Evolutionary conservation across 768 basidiomycete species (phyloP).

Genomic region (Termitomyces sp.): DNA sequence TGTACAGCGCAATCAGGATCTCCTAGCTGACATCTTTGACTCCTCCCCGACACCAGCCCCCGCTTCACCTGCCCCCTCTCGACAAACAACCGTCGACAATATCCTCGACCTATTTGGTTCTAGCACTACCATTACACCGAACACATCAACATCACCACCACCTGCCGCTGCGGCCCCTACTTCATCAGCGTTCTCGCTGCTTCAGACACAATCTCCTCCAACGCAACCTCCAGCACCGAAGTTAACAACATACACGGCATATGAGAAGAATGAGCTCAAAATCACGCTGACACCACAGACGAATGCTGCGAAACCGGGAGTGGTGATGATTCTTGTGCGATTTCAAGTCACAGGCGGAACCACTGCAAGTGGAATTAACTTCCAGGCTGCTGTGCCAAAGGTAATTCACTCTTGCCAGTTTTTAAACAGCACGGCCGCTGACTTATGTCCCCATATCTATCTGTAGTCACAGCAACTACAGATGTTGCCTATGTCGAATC

Average conservation of each 20-base stretch:
- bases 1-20: slow-evolving; percentile 70
- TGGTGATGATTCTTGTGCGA: slow-evolving; percentile 86
- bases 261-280: slow-evolving; percentile 87
- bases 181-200: slow-evolving; percentile 32
- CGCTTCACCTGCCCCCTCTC: slow-evolving; percentile 38
- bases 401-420: slow-evolving; percentile 33
- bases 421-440: background rate
- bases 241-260: slow-evolving; percentile 76
- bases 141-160: slow-evolving; percentile 15
- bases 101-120: slow-evolving; percentile 87
- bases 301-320: slow-evolving; percentile 74
- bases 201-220: slow-evolving; percentile 34
- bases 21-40: slow-evolving; percentile 93
- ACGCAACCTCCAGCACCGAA: slow-evolving; percentile 37
- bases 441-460: background rate
- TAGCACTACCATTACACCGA: slow-evolving; percentile 17
- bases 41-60: slow-evolving; percentile 35
- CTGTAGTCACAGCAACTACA: slow-evolving; percentile 90
- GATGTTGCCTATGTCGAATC: slow-evolving; percentile 96
- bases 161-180: slow-evolving; percentile 11
- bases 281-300: slow-evolving; percentile 89
- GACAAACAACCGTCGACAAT: slow-evolving; percentile 73
- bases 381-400: slow-evolving; percentile 98
- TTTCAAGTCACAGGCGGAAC: slow-evolving; percentile 68
- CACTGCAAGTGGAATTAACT: slow-evolving; percentile 65